Evolutionary conservation across 192 early-diverging fungal genomes (phyloP).

Genomic region (Mortierella hygrophila): DNA sequence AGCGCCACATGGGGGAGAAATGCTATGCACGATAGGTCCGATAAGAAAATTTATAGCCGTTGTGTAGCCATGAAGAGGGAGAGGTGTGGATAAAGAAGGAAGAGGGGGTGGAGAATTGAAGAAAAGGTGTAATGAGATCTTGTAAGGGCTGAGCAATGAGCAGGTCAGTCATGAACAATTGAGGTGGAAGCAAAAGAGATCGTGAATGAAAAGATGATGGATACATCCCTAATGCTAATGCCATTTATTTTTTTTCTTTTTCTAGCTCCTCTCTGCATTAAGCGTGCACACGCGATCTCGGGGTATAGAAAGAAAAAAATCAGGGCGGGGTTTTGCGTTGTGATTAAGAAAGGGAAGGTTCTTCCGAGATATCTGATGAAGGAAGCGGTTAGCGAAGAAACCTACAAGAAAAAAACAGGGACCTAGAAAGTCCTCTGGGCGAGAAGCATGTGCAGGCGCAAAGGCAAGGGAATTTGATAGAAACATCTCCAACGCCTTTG

Average conservation of each 20-base stretch:
- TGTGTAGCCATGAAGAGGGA: background rate
- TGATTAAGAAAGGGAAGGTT: background rate
- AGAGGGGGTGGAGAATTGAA: background rate
- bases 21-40: background rate
- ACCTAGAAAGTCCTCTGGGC: no score
- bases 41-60: background rate
- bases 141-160: background rate
- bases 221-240: no score
- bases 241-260: no score
- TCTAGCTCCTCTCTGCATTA: no score
- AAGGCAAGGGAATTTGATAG: no score
- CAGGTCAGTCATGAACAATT: no score
- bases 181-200: no score
- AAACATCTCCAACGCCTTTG: no score
- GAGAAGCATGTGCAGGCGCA: no score
- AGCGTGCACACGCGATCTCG: background rate
- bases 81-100: background rate
- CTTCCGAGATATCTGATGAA: slow-evolving; percentile 1
- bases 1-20: background rate
- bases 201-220: no score
- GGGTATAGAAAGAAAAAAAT: background rate
- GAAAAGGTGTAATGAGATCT: background rate
- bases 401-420: no score
- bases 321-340: background rate
- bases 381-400: background rate